Evolutionary conservation across 352 stramenopile species (phyloP), one percentile per base, ranked within the genome.

Genomic region (Peronospora destructor): DNA sequence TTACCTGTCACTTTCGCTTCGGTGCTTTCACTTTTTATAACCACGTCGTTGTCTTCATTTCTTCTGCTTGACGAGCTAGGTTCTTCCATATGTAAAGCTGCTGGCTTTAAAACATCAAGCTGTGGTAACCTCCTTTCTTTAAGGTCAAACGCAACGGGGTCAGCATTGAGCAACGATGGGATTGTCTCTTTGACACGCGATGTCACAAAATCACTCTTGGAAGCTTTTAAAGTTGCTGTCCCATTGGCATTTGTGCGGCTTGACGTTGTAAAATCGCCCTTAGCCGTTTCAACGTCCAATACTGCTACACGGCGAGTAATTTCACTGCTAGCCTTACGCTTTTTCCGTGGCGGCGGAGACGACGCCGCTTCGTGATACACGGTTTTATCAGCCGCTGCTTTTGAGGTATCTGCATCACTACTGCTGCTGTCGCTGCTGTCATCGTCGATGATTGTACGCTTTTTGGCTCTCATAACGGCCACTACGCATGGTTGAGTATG

Each of bases 371-470:
- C 21, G 6, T 33, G 10, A 16, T 36, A 29, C 7, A 37, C 35
- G 21, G 49, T 49, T 21, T 49, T 54, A 26, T 35, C 43, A 13
- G n/a, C 16, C 10, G 6, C 16, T 41, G 14, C 6, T 41, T 55
- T 56, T 14, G 39, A 13, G 8, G 36, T 47, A 16, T 68, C 68
- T 35, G 37, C 56, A 45, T 77, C 65, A 21, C 60, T 74, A 45
- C 38, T 60, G 56, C 61, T 65, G 56, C 70, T 77, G 35, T 78
- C 71, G 13, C 64, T 74, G 42, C 60, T 71, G 49, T 85, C 74
- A 44, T 85, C 74, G 16, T 84, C 72, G 28, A 85, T 66, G 49
- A 85, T 82, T 40, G 71, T 66, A 43, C 72, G 61, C 41, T 85
- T 85, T 55, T 78, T 85, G 11, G 62, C 57, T 14, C 66, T 60